Conservation (phyloP, 441 rosid species). For the Gossypium davidsonii region DNA sequence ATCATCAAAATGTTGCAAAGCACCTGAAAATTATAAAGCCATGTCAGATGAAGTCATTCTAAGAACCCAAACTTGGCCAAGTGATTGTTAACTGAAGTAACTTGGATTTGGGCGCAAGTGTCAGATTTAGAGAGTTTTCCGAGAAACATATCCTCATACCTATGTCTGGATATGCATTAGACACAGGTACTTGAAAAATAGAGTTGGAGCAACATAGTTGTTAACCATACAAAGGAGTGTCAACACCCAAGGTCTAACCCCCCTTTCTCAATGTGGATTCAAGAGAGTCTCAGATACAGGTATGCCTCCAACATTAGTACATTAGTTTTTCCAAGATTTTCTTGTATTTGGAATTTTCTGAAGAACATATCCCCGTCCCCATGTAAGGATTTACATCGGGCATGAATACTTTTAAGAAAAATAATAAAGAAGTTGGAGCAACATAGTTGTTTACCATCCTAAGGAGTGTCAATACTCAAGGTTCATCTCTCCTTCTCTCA, state of each 20-base stretch:
- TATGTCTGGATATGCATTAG: not conserved
- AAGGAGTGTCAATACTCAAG: not conserved
- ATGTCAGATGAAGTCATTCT: not conserved
- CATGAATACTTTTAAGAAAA: not conserved
- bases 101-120: no score
- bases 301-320: no score
- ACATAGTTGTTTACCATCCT: not conserved
- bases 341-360: not conserved
- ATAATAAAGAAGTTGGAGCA: not conserved
- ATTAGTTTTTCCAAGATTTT: not conserved
- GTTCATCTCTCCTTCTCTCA: not conserved
- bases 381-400: not conserved
- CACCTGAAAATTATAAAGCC: not conserved
- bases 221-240: not conserved
- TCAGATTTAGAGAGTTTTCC: not conserved
- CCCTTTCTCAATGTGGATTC: not conserved
- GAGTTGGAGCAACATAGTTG: not conserved
- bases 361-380: not conserved
- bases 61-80: not conserved
- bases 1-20: slow-evolving; percentile 8
- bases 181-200: not conserved
- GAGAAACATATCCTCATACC: not conserved
- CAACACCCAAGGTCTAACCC: not conserved
- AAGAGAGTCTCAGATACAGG: no score
- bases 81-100: not conserved